Conservation (phyloP, 441 rosid species). For the Breynia disticha region DNA sequence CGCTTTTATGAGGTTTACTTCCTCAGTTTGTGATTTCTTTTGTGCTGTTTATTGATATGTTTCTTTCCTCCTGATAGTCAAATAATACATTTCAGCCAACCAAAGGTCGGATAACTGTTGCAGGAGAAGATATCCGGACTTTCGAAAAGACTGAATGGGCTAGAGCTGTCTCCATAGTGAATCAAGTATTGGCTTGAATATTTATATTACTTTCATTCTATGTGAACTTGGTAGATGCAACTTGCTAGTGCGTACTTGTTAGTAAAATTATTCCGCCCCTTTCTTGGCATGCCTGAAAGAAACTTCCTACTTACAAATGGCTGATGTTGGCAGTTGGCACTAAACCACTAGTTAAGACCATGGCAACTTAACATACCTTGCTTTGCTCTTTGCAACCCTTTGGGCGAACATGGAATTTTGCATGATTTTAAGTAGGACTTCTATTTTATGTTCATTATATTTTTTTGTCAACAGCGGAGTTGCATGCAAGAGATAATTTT, state of each 20-base stretch:
- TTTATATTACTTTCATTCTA: background rate
- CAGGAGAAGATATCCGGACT: conserved; percentile 80
- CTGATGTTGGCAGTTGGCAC: background rate
- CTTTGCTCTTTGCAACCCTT: no score
- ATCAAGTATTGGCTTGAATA: conserved; percentile 48
- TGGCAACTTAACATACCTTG: no score
- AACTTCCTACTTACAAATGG: conserved; percentile 2
- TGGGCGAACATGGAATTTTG: no score
- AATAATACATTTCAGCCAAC: conserved; percentile 46
- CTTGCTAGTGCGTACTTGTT: background rate
- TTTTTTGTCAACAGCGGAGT: background rate
- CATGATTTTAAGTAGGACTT: background rate
- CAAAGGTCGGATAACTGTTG: conserved; percentile 71
- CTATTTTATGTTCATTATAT: background rate
- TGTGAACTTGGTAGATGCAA: background rate
- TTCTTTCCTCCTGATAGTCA: no score
- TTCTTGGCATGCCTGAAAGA: background rate
- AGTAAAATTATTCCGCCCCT: background rate
- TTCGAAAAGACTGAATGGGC: conserved; percentile 96
- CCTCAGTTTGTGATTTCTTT: conserved; percentile 1
- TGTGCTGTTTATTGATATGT: background rate
- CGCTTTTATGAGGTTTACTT: conserved; percentile 76
- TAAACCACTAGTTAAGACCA: background rate
- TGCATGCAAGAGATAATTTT: background rate
- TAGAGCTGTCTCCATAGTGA: conserved; percentile 73